Percentiles rank a stretch among this genome's conserved stretches.
These are phyloP conservation scores for Graphilbum ipis-grandicollis DNA, from an alignment of 2,329 filamentous ascomycete genomes.

Conservation along the genomic window DNA sequence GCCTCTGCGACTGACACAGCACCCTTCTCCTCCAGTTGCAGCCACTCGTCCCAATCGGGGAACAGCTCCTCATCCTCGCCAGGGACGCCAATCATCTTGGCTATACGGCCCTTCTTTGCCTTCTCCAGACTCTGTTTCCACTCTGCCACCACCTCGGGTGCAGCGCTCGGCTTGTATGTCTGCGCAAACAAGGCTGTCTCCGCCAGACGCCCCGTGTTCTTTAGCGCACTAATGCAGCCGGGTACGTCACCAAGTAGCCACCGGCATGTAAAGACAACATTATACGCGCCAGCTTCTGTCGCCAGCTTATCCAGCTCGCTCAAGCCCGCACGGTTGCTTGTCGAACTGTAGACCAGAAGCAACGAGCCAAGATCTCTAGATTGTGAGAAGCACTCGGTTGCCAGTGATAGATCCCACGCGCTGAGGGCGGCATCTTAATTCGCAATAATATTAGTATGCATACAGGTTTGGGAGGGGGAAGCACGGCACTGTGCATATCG, in stretches of 20 bases:
- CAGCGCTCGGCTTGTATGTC: constrained; percentile 78
- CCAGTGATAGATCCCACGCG: constrained; percentile 73
- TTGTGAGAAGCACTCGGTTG: constrained; percentile 82
- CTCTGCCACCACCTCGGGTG: constrained; percentile 45
- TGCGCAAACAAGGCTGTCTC: constrained; percentile 87
- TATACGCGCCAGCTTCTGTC: constrained; percentile 62
- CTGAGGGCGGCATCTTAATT: constrained; percentile 57
- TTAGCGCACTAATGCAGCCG: constrained; percentile 63
- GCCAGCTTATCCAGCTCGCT: constrained; percentile 57
- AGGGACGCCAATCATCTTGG: constrained; percentile 67
- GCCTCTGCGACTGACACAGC: background rate
- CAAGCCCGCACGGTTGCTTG: constrained; percentile 61
- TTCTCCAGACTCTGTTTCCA: constrained; percentile 82
- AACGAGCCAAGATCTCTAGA: constrained; percentile 83
- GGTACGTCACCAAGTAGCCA: constrained; percentile 78
- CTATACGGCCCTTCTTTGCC: constrained; percentile 68
- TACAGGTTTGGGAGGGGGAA: background rate
- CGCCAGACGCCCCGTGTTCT: constrained; percentile 59
- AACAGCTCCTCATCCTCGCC: constrained; percentile 77
- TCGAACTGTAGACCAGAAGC: constrained; percentile 75
- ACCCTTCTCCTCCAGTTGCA: constrained; percentile 63
- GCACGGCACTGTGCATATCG: background rate
- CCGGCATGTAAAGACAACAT: constrained; percentile 78
- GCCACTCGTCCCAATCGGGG: constrained; percentile 87
- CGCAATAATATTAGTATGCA: background rate